Evolutionary conservation across 768 basidiomycete species (phyloP).

Genomic region (Suillus discolor): DNA sequence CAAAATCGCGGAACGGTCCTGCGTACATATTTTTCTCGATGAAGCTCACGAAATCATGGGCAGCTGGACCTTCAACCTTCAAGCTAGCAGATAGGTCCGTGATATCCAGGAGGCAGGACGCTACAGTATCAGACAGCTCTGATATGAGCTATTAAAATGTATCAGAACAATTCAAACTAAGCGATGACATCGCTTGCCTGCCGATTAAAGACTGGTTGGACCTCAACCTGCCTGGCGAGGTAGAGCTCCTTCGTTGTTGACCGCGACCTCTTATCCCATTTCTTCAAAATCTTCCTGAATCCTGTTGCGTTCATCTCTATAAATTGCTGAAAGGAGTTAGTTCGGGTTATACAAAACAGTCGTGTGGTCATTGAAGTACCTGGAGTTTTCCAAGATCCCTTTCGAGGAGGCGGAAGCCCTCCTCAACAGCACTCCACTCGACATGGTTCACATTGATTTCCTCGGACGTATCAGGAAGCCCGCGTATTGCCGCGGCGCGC

Average conservation of each 20-base stretch:
- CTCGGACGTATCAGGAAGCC: constrained; percentile 67
- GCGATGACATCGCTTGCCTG: constrained; percentile 55
- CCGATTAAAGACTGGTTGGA: constrained; percentile 98
- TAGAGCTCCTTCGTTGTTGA: constrained; percentile 97
- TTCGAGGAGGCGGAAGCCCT: constrained; percentile 93
- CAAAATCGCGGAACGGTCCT: constrained; percentile 85
- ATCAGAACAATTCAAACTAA: constrained; percentile 13
- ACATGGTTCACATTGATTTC: constrained; percentile 62
- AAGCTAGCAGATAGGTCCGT: constrained; percentile 75
- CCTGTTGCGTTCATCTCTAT: constrained; percentile 97
- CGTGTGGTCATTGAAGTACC: constrained; percentile 45
- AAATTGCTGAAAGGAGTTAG: constrained; percentile 68
- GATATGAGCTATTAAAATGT: constrained; percentile 76
- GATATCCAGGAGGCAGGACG: constrained; percentile 78
- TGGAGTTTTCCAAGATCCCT: constrained; percentile 94
- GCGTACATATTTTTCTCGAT: constrained; percentile 61
- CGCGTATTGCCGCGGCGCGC: constrained; percentile 75
- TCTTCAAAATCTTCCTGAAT: constrained; percentile 96
- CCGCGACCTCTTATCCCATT: constrained; percentile 96
- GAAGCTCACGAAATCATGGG: constrained; percentile 73
- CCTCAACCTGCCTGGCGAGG: constrained; percentile 93
- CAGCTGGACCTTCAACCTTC: constrained; percentile 78
- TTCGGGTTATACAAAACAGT: constrained; percentile 20
- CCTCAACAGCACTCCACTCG: constrained; percentile 95
- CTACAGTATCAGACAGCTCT: constrained; percentile 90